Conservation (phyloP, 2,329 filamentous ascomycete species). For the Zopfia rhizophila region DNA sequence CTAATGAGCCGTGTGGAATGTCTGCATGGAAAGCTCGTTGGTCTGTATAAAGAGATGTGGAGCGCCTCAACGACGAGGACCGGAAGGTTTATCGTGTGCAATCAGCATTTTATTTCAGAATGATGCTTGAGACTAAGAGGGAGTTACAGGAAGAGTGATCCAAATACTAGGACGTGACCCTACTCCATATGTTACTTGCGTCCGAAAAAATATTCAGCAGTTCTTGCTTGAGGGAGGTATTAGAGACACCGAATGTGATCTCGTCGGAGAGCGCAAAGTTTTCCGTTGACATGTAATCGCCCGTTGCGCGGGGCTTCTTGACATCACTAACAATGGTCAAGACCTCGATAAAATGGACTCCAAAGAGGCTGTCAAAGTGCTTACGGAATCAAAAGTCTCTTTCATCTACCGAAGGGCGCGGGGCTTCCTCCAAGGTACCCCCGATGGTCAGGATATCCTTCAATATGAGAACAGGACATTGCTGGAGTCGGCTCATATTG, state of each 20-base stretch:
- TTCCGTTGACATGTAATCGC: conserved; percentile 3
- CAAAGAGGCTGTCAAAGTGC: neutral
- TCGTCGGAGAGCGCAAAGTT: neutral
- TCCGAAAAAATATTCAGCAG: neutral
- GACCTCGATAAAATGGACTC: neutral
- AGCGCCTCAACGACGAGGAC: conserved; percentile 11
- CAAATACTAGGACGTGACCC: neutral
- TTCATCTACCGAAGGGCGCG: conserved; percentile 3
- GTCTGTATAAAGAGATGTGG: conserved; percentile 14
- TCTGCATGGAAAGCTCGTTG: conserved; percentile 2
- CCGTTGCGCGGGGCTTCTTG: conserved; percentile 8
- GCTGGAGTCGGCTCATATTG: too few relatives aligned
- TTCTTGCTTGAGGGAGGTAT: neutral
- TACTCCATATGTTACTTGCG: conserved; percentile 1
- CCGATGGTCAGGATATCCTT: neutral
- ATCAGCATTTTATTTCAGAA: conserved; percentile 10
- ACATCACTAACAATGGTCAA: neutral
- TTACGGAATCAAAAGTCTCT: neutral
- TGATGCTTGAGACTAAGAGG: too few relatives aligned
- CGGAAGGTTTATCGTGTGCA: neutral
- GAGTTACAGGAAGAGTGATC: too few relatives aligned
- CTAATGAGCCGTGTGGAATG: conserved; percentile 4
- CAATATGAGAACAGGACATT: neutral
- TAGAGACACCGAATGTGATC: neutral
- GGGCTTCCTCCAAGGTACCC: neutral